phyloP scores from a whole-genome alignment of 2,329 filamentous ascomycete species.

The Balansia obtecta region DNA sequence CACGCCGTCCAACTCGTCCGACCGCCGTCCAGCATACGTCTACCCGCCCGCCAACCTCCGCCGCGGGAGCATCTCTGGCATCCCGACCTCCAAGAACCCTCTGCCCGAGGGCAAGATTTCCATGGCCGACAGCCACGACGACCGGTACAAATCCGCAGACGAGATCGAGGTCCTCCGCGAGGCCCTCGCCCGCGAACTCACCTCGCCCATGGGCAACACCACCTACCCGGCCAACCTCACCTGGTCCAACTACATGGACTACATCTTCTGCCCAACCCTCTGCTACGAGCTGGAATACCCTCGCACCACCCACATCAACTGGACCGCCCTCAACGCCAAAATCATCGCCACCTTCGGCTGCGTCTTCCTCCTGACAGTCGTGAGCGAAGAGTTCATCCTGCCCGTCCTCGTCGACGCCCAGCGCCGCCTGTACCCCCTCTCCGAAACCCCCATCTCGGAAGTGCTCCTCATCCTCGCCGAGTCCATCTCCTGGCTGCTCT shows the following conservation, averaged over 20 bases:
- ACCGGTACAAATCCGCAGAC: conserved; percentile 19
- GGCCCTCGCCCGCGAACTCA: conserved; percentile 81
- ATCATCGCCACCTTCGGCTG: conserved; percentile 85
- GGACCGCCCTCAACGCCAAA: conserved; percentile 73
- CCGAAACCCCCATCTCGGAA: conserved; percentile 40
- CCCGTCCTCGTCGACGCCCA: conserved; percentile 70
- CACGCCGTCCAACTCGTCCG: conserved; percentile 45
- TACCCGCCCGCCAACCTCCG: conserved; percentile 54
- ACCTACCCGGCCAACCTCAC: conserved; percentile 88
- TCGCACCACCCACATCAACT: conserved; percentile 60
- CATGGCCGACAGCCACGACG: conserved; percentile 12
- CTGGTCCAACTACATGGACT: conserved; percentile 71
- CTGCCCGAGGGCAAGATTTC: conserved; percentile 5
- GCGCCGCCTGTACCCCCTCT: conserved; percentile 32
- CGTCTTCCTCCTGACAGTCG: conserved; percentile 86
- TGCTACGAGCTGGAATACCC: conserved; percentile 98
- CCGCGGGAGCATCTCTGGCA: conserved; percentile 27
- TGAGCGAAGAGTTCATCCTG: conserved; percentile 89
- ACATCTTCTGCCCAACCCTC: conserved; percentile 80
- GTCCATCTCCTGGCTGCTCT: conserved; percentile 81
- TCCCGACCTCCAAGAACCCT: conserved; percentile 11
- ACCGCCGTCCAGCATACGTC: conserved; percentile 58
- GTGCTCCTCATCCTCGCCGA: conserved; percentile 71
- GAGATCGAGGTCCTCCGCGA: conserved; percentile 62
- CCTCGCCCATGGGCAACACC: conserved; percentile 76